These are phyloP conservation scores for Myriosclerotinia scirpicola DNA, from an alignment of 2,329 filamentous ascomycete genomes.

Conservation along the genomic window DNA sequence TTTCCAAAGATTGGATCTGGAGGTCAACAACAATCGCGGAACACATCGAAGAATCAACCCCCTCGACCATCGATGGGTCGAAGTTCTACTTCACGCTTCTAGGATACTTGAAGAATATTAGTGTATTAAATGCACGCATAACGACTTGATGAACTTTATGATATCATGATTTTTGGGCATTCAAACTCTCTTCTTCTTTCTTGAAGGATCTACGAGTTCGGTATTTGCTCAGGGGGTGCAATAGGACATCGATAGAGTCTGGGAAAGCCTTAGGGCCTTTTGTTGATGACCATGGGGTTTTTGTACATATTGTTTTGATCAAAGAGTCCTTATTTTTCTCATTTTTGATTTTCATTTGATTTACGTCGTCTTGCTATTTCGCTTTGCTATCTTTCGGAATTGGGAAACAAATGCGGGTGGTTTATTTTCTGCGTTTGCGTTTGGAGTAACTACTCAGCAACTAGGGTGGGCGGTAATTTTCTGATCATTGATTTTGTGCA, in stretches of 20 bases:
- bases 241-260: slow-evolving; percentile 14
- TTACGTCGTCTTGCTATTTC: slow-evolving; percentile 15
- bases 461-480: background rate
- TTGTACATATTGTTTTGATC: slow-evolving; percentile 22
- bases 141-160: slow-evolving; percentile 29
- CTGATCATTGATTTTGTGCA: background rate
- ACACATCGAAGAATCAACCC: slow-evolving; percentile 31
- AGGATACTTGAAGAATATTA: slow-evolving; percentile 26
- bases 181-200: slow-evolving; percentile 18
- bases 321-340: background rate
- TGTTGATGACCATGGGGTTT: slow-evolving; percentile 23
- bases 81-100: slow-evolving; percentile 41
- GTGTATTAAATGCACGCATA: slow-evolving; percentile 26
- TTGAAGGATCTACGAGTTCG: slow-evolving; percentile 10
- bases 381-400: slow-evolving; percentile 8
- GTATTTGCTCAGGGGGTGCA: slow-evolving; percentile 3
- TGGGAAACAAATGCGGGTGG: slow-evolving; percentile 4
- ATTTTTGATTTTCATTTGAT: slow-evolving; percentile 7
- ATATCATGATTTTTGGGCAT: slow-evolving; percentile 27
- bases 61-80: slow-evolving; percentile 36
- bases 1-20: slow-evolving; percentile 73
- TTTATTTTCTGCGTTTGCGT: slow-evolving; percentile 19
- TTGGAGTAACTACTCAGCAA: slow-evolving; percentile 11
- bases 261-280: slow-evolving; percentile 20
- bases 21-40: slow-evolving; percentile 27